These are phyloP conservation scores for Leccinum fuscescens DNA, from an alignment of 1,284 basidiomycete species.

Conservation along the genomic window DNA sequence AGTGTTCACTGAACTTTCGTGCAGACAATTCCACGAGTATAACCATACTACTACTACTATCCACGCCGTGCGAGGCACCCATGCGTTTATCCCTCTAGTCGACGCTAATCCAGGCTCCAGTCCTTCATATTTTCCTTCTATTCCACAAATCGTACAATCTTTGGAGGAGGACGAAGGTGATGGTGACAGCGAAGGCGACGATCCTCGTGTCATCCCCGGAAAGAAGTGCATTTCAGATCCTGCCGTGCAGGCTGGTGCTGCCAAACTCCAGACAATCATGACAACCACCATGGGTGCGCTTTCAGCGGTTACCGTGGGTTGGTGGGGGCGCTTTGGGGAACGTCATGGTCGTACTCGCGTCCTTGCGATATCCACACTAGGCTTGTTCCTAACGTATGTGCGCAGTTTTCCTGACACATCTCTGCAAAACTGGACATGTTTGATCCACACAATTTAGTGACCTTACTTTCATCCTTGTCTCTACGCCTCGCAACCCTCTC, in stretches of 20 bases:
- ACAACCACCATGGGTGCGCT: constrained; percentile 79
- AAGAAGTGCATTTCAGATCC: constrained; percentile 58
- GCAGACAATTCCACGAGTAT: constrained; percentile 52
- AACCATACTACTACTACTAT: constrained; percentile 42
- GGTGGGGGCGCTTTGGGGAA: constrained; percentile 86
- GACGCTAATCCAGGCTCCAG: constrained; percentile 35
- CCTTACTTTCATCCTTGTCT: constrained; percentile 74
- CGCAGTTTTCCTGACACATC: background rate
- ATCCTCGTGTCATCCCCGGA: constrained; percentile 51
- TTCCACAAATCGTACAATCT: constrained; percentile 5
- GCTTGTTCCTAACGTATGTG: constrained; percentile 74
- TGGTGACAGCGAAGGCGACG: constrained; percentile 37
- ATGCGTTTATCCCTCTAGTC: constrained; percentile 28
- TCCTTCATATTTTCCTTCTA: constrained; percentile 13
- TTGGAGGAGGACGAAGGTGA: constrained; percentile 20
- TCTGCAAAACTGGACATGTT: constrained; percentile 8
- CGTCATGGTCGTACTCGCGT: constrained; percentile 75
- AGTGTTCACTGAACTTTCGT: constrained; percentile 75
- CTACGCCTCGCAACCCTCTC: constrained; percentile 63
- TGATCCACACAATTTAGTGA: constrained; percentile 49
- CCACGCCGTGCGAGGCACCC: constrained; percentile 11
- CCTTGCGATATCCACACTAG: constrained; percentile 67
- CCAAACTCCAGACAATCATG: constrained; percentile 67
- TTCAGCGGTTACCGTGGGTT: constrained; percentile 81
- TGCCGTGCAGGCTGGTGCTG: constrained; percentile 64